A percentile compares a stretch with the other conserved stretches of the same genome.
phyloP scores from a whole-genome alignment of 2,329 filamentous ascomycete species.

The Periglandula ipomoeae region DNA sequence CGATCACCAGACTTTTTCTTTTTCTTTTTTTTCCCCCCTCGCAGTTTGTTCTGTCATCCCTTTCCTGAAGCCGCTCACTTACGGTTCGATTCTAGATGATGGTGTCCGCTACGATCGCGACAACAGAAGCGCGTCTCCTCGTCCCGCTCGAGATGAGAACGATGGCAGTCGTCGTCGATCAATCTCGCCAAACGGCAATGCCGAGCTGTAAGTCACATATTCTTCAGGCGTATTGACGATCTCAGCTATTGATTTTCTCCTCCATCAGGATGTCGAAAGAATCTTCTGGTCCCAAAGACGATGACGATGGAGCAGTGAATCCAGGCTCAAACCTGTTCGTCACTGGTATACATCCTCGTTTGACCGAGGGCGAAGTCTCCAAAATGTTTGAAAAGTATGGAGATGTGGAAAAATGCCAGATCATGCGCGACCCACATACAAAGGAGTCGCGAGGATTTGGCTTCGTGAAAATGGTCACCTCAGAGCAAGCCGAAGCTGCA shows the following conservation, averaged over 20 bases:
- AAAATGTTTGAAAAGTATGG: conserved; percentile 98
- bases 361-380: conserved; percentile 82
- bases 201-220: conserved; percentile 17
- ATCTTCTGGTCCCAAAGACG: conserved; percentile 42
- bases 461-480: conserved; percentile 97
- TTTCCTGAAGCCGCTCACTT: conserved; percentile 1
- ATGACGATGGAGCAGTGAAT: conserved; percentile 76
- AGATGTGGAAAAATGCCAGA: conserved; percentile 97
- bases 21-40: too few relatives aligned
- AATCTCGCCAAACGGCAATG: conserved; percentile 47
- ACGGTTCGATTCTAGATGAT: conserved; percentile 39
- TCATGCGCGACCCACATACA: conserved; percentile 97
- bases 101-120: conserved; percentile 57
- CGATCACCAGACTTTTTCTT: too few relatives aligned
- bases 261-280: conserved; percentile 39
- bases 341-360: conserved; percentile 89
- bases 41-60: neutral
- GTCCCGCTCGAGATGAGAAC: conserved; percentile 50
- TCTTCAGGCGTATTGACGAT: neutral
- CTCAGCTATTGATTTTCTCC: neutral
- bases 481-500: conserved; percentile 91
- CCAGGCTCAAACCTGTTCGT: conserved; percentile 98
- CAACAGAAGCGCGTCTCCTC: conserved; percentile 57
- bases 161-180: conserved; percentile 52
- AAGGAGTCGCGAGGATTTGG: conserved; percentile 98